phyloP scores from a whole-genome alignment of 805 yeast species.

The Spathaspora gorwiae region DNA sequence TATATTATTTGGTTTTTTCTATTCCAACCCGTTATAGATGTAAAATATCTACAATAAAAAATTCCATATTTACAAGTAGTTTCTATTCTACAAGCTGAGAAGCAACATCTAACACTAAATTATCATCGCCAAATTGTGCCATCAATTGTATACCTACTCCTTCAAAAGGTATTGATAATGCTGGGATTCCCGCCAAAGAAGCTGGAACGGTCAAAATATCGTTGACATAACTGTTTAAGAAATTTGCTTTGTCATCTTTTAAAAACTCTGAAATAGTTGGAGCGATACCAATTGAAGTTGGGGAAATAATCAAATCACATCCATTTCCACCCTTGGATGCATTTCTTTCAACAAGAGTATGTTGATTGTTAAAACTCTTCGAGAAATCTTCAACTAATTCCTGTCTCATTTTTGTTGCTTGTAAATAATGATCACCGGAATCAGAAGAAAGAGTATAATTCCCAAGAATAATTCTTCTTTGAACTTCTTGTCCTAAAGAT shows the following conservation, averaged over 20 bases:
- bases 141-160: conserved; percentile 70
- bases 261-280: conserved; percentile 47
- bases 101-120: conserved; percentile 45
- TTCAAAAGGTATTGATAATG: conserved; percentile 67
- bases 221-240: conserved; percentile 64
- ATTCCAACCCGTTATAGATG: too few relatives aligned
- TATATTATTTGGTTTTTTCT: neutral
- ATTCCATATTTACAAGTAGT: neutral
- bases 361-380: conserved; percentile 48
- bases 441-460: conserved; percentile 79
- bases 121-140: conserved; percentile 85
- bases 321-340: conserved; percentile 19
- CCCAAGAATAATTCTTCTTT: conserved; percentile 78
- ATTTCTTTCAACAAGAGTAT: conserved; percentile 23
- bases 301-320: conserved; percentile 66
- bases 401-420: conserved; percentile 67
- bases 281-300: conserved; percentile 62
- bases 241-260: conserved; percentile 30
- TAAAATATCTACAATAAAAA: neutral
- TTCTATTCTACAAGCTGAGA: conserved; percentile 3
- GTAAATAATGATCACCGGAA: conserved; percentile 67
- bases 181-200: conserved; percentile 87
- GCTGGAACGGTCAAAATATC: conserved; percentile 89
- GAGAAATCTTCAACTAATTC: conserved; percentile 64
- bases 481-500: conserved; percentile 80